phyloP scores from a whole-genome alignment of 805 yeast genomes.

The Wickerhamomyces kurtzmanii region DNA sequence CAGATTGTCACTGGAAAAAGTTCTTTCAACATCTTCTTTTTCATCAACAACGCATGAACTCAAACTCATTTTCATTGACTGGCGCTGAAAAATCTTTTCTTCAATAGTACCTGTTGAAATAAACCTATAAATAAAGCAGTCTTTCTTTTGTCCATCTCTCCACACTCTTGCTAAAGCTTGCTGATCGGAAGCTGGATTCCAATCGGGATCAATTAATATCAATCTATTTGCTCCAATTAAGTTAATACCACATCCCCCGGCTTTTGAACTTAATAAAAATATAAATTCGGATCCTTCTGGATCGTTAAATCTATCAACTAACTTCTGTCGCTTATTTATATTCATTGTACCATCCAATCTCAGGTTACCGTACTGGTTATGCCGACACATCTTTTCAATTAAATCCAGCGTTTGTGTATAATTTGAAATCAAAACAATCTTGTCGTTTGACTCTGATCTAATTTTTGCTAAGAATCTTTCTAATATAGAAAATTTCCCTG shows the following conservation, averaged over 20 bases:
- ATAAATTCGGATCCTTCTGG: constrained; percentile 85
- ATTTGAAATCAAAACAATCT: constrained; percentile 89
- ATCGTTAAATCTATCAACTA: constrained; percentile 86
- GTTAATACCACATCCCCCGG: constrained; percentile 98
- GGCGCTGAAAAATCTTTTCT: constrained; percentile 93
- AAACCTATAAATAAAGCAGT: constrained; percentile 89
- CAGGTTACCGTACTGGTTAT: constrained; percentile 61
- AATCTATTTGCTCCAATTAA: constrained; percentile 93
- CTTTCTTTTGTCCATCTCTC: constrained; percentile 98
- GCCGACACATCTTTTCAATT: constrained; percentile 78
- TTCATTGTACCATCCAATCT: constrained; percentile 90
- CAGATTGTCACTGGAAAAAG: constrained; percentile 76
- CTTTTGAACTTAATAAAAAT: constrained; percentile 85
- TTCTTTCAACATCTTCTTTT: constrained; percentile 87
- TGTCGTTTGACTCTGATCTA: constrained; percentile 77
- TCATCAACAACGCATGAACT: constrained; percentile 97
- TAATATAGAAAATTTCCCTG: constrained; percentile 80
- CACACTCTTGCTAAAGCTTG: constrained; percentile 97
- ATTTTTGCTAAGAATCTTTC: constrained; percentile 79
- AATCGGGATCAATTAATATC: constrained; percentile 82
- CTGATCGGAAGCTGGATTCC: constrained; percentile 99
- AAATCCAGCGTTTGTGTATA: constrained; percentile 91
- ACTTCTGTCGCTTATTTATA: constrained; percentile 84
- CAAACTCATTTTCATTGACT: constrained; percentile 84
- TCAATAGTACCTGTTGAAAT: constrained; percentile 93